Conservation (phyloP, 2,329 filamentous ascomycete genomes). For the Parasarocladium wereldwijsianum region DNA sequence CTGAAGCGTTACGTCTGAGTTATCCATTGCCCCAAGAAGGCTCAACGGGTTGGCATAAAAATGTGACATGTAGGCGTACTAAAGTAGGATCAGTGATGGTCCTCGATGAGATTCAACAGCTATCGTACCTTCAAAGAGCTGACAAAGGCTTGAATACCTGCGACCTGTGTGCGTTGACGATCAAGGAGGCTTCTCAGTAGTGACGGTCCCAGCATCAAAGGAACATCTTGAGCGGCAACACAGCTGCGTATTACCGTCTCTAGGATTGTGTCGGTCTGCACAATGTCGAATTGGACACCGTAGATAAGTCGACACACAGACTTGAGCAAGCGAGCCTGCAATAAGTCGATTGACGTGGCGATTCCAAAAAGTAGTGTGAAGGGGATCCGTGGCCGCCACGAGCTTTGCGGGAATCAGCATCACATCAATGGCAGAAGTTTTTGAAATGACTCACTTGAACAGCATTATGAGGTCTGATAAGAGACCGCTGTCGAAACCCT, state of each 20-base stretch:
- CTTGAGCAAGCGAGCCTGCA: constrained; percentile 59
- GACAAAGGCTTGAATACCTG: constrained; percentile 59
- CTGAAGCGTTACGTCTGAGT: constrained; percentile 27
- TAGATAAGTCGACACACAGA: constrained; percentile 51
- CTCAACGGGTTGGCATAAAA: constrained; percentile 69
- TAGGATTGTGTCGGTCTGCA: constrained; percentile 55
- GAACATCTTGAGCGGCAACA: constrained; percentile 40
- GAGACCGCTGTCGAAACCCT: constrained; percentile 62
- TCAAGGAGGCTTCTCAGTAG: constrained; percentile 51
- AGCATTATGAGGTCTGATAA: constrained; percentile 57
- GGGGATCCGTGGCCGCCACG: constrained; percentile 61
- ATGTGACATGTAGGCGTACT: constrained; percentile 79
- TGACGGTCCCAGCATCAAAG: constrained; percentile 47
- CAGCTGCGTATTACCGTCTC: constrained; percentile 57
- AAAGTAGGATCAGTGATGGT: constrained; percentile 8
- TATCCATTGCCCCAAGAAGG: constrained; percentile 31
- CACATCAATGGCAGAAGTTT: too few species aligned
- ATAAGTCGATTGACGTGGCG: constrained; percentile 67
- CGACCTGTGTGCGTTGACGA: constrained; percentile 62
- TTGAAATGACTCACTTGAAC: constrained; percentile 51
- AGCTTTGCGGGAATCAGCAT: too few species aligned
- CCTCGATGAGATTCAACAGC: background rate
- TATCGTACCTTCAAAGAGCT: constrained; percentile 48
- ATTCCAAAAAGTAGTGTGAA: constrained; percentile 68
- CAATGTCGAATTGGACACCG: constrained; percentile 64